phyloP scores from a whole-genome alignment of 352 stramenopile genomes.

The Peronosclerospora sorghi region DNA sequence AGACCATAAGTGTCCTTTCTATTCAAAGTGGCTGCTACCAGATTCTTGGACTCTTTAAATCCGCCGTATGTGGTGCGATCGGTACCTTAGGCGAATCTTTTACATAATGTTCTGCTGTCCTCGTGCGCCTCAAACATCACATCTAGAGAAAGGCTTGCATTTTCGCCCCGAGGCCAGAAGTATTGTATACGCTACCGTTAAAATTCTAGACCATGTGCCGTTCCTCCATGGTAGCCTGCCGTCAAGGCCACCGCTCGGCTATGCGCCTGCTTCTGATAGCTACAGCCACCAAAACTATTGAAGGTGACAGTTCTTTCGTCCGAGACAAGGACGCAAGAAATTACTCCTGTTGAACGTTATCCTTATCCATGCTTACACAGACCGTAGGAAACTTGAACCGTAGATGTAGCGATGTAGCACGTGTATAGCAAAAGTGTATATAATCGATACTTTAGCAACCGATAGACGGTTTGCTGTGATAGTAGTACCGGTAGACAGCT shows the following conservation, averaged over 20 bases:
- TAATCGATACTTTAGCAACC: no score
- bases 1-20: slow-evolving; percentile 43
- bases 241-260: slow-evolving; percentile 49
- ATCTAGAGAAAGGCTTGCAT: slow-evolving; percentile 27
- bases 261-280: slow-evolving; percentile 6
- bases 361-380: no score
- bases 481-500: no score
- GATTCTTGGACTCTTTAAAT: slow-evolving; percentile 25
- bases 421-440: no score
- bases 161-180: slow-evolving; percentile 22
- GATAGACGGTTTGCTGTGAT: no score
- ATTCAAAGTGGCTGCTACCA: slow-evolving; percentile 15
- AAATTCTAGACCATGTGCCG: slow-evolving; percentile 75
- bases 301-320: slow-evolving; percentile 2
- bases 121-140: slow-evolving; percentile 9
- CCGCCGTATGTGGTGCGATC: slow-evolving; percentile 11
- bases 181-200: slow-evolving; percentile 51
- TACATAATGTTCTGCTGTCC: slow-evolving; percentile 1
- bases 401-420: no score
- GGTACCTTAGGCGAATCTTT: slow-evolving; percentile 9
- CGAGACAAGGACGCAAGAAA: slow-evolving; percentile 18
- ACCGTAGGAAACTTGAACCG: no score
- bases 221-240: slow-evolving; percentile 49
- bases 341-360: no score
- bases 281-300: no score